Base-by-base conservation (phyloP, 2,329 filamentous ascomycete species). In the Ceratocystis huliohia region DNA sequence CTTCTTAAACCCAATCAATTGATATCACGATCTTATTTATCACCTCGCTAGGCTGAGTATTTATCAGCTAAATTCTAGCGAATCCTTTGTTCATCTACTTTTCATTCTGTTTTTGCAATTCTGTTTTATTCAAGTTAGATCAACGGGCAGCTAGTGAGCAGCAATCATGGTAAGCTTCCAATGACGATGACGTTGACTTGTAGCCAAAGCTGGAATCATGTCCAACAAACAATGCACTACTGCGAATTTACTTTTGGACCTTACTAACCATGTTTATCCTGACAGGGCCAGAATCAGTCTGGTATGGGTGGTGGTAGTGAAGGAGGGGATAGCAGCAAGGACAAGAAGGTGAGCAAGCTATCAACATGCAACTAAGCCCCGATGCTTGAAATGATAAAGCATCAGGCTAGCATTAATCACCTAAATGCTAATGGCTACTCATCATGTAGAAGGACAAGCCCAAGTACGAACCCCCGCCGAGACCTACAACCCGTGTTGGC, bases 381-480 rank as follows among this genome's bases (percentile, higher is more conserved):
- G 25, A 30, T 17, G 28, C 17, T 5, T 33, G 15, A 56, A 25
- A 37, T 37, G 8, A 37, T 10, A 3, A 37, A 37, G 10, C 33
- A 37, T 37, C 33, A 37, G 10, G 33, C 20, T 22, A 28, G 22
- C 1, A 13, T 13, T 13, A 10, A 25, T 10, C 20, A 30, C 3
- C 2, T 25, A 2, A 28, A 30, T 53, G 7, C 63, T 65, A 37
- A 57, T 45, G 30, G 15, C 3, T 15, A 63, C 20, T 50, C 13
- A 22, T 63, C 25, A n/a, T 68, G 72, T 73, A 96, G 93, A 97
- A 99, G 84, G 93, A 99, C 70, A 99, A 99, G 87, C 94, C 94
- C 75, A 97, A 96, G 88, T 99, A 99, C 82, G 94, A 99, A 78
- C 94, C 94, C 70, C 94, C 94, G 72, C 94, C 94, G 77, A 88